Evolutionary conservation across 1,284 basidiomycete species (phyloP), one percentile per base, ranked within the genome.

Genomic region (Tremellales sp.): DNA sequence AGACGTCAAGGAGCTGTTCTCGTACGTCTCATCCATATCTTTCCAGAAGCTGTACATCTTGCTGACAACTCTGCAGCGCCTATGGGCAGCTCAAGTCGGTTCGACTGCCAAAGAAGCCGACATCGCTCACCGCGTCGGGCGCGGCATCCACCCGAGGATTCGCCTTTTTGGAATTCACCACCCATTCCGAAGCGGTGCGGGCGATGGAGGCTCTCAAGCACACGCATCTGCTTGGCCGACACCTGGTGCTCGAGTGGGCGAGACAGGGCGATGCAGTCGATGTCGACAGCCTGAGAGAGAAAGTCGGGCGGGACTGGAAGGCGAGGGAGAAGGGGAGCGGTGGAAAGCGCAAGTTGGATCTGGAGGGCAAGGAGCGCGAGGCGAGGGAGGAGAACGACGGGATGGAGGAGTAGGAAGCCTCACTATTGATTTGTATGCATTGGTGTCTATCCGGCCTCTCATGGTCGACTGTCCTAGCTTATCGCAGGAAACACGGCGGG

Each of bases 171-270:
- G 94, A 98, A 60, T 95, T 94, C 65, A 79, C 86, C 21, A 84
- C 87, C 2, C 79, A 86, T 12, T 82, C 83, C 45, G 91, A 97
- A 63, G 92, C 91, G 2, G 83, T 88, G 71, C 84, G 84, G 37
- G 91, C 88, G 0, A 89, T 85, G 71, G 80, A 81, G 18, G 82
- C 87, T 3, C 79, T 98, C 33, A 80, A 82, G 56, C 91, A 97
- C 73, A 97, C 92, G 0, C 95, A 98, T 77, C 82, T 98, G 61
- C 82, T 98, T 7, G 94, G 94, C 3, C 76, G 95, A 25, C 94
- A 98, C 78, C 74, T 98, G 26, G 89, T 98, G 1, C 75, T 97
- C 33, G 83, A 95, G 66, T 97, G 92, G 91, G 89, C 92, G 0
- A 84, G 87, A 59, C 87, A 90, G 43, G 72, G 66, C 3, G 84